Conservation (phyloP, 2,329 filamentous ascomycete genomes). For the Penicillium frequentans region DNA sequence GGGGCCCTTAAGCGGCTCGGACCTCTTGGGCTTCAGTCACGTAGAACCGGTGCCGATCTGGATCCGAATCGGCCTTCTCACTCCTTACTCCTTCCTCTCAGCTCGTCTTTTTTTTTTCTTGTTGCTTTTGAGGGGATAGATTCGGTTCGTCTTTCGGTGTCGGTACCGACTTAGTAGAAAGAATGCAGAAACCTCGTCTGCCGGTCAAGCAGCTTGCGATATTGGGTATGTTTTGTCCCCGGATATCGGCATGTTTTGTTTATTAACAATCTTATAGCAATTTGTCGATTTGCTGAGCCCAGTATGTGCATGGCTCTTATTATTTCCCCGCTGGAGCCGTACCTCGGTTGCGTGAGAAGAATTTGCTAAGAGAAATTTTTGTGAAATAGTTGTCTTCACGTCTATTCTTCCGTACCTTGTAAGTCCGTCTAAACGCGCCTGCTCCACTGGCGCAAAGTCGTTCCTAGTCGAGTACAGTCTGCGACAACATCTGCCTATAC, state of each 20-base stretch:
- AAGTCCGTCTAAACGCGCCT: slow-evolving; percentile 25
- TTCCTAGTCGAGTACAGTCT: neutral
- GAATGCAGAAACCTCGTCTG: slow-evolving; percentile 57
- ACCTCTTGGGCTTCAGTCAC: neutral
- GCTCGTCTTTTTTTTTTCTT: neutral
- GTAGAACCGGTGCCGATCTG: neutral
- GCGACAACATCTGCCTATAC: slow-evolving; percentile 11
- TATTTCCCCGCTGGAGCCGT: neutral
- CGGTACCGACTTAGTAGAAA: neutral
- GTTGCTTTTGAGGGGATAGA: neutral
- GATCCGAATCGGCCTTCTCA: slow-evolving; percentile 2
- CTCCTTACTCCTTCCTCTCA: slow-evolving; percentile 6
- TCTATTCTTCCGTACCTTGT: slow-evolving; percentile 22
- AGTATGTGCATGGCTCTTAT: slow-evolving; percentile 26
- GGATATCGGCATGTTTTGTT: neutral
- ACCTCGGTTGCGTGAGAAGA: neutral
- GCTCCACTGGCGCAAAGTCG: neutral
- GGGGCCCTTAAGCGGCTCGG: slow-evolving; percentile 3
- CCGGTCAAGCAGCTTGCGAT: slow-evolving; percentile 76
- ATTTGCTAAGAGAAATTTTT: neutral
- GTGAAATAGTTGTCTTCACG: slow-evolving; percentile 16
- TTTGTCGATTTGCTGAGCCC: slow-evolving; percentile 77
- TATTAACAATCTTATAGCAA: slow-evolving; percentile 50
- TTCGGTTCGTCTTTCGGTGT: neutral
- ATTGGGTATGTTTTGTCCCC: slow-evolving; percentile 57